Percentiles rank a stretch among this genome's conserved stretches.
Evolutionary conservation across 2,329 filamentous ascomycete species (phyloP).

Genomic region (Rhynchosporium graminicola): DNA sequence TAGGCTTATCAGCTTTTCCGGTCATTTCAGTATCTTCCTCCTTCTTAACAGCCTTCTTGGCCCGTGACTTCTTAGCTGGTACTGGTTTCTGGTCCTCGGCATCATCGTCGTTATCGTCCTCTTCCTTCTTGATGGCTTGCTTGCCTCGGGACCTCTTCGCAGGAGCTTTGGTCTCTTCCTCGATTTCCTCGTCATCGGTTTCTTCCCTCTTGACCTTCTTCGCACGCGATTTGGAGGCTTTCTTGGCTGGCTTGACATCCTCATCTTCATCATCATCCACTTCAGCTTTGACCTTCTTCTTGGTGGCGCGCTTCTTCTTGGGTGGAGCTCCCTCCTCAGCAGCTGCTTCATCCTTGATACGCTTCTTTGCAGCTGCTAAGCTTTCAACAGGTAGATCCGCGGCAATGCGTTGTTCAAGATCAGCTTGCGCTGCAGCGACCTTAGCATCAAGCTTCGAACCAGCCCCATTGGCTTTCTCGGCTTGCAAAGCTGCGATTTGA

Average conservation of each 20-base stretch:
- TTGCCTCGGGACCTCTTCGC: too few relatives aligned
- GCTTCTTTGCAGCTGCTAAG: conserved; percentile 27
- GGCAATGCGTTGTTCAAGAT: conserved; percentile 18
- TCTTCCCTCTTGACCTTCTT: conserved; percentile 37
- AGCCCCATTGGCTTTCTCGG: conserved; percentile 18
- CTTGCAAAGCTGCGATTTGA: conserved; percentile 18
- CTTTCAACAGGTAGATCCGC: conserved; percentile 17
- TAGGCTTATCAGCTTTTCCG: conserved; percentile 9
- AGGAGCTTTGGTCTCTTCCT: too few relatives aligned
- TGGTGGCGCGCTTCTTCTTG: conserved; percentile 44
- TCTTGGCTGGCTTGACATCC: conserved; percentile 19
- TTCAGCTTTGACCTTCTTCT: conserved; percentile 30
- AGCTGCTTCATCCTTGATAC: conserved; percentile 19
- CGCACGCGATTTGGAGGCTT: conserved; percentile 31
- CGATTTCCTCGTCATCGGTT: conserved; percentile 1
- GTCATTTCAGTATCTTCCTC: conserved; percentile 23
- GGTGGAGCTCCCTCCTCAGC: conserved; percentile 36
- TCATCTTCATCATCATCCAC: conserved; percentile 27
- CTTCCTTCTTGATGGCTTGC: conserved; percentile 27
- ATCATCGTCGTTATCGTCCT: conserved; percentile 10
- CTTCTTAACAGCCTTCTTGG: conserved; percentile 40
- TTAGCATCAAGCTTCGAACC: conserved; percentile 18
- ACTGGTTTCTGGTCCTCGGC: background rate
- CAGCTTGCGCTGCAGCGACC: conserved; percentile 1
- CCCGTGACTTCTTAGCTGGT: conserved; percentile 25